Evolutionary conservation across 2,329 filamentous ascomycete species (phyloP), one percentile per base, ranked within the genome.

Genomic region (Ascochyta lentis): DNA sequence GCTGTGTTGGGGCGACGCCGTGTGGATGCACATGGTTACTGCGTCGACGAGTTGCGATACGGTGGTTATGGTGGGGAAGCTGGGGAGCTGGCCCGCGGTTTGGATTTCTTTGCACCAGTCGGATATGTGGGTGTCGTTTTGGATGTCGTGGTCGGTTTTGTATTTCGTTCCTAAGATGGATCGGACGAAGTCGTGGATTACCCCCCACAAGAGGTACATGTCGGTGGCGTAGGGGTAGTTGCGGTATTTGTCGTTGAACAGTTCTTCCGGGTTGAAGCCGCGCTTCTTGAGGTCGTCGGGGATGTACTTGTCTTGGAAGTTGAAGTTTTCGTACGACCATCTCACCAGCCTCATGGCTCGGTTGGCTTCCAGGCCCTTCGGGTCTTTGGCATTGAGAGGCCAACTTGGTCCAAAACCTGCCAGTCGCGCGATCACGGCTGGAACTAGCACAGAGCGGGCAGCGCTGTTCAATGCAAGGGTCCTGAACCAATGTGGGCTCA

Each of bases 401-500:
- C 37, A 39, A 10, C 26, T 44, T 31, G 54, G 54, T 1, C 54
- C 54, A 13, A 57, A 41, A 4, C 54, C 54, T 10, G 54, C 44
- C 15, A 57, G 43, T 26, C 54, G 34, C 22, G 49, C 40, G 16
- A 57, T 46, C 2, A 57, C 49, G 13, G 29, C 34, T 7, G 54
- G 54, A 0, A 57, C 54, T 39, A 57, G 19, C 9, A 39, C 35
- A 2, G 43, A 27, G 34, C 54, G 54, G 24, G 54, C 54, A 13
- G 54, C 54, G 33, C 44, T 37, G 41, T 57, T 57, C 26, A 57
- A 6, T 7, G 54, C 44, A 12, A 57, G 31, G 7, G 54, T 57
- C 3, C 54, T 49, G 45, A 53, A 57, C 54, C 54, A 57, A 22
- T 57, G 54, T 9, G 54, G 54, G n/a, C 49, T 57, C 16, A 57